Evolutionary conservation across 768 basidiomycete genomes (phyloP), one percentile per base, ranked within the genome.

Genomic region (Austroboletus eburneus): DNA sequence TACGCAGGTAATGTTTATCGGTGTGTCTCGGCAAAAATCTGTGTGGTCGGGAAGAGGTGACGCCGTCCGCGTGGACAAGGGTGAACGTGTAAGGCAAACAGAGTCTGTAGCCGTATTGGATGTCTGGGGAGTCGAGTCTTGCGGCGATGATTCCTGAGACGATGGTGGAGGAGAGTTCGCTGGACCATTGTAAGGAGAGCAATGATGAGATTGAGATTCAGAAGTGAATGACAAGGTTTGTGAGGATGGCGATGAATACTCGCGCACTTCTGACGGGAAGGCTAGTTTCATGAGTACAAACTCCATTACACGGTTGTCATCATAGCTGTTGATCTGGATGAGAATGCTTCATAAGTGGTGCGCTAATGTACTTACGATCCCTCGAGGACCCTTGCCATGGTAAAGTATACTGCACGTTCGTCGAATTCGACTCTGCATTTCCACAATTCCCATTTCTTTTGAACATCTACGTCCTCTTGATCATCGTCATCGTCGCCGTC

Each of bases 381-480:
- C 25, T 68, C 60, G 18, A 84, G 54, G 23, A 81, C 73, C 58
- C 79, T 82, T 1, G 85, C 85, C 83, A 87, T 87, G 0, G 80
- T 83, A 56, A 87, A 85, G 63, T 77, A 87, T 29, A 86, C 84
- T 0, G 80, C 78, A 48, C 80, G 69, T 52, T 80, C 76, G 33
- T 85, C 83, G 57, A 85, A 87, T 57, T 86, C 85, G 16, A 87
- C 84, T 9, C 85, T 68, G 53, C 85, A 87, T 56, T 87, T 87
- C 85, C 85, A 87, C 5, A 87, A 57, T 55, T 85, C 83, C 84
- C 85, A 87, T 21, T 67, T 66, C 40, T 68, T 65, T 37, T 73
- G 69, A 3, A 43, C 33, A 2, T 58, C 48, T 3, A 16, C 14
- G 2, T 41, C 49, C 8, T 42, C 48, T 16, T 20, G 49, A n/a